Conservation (phyloP, 176 grass and related monocot genomes). For the Avena eriantha region DNA sequence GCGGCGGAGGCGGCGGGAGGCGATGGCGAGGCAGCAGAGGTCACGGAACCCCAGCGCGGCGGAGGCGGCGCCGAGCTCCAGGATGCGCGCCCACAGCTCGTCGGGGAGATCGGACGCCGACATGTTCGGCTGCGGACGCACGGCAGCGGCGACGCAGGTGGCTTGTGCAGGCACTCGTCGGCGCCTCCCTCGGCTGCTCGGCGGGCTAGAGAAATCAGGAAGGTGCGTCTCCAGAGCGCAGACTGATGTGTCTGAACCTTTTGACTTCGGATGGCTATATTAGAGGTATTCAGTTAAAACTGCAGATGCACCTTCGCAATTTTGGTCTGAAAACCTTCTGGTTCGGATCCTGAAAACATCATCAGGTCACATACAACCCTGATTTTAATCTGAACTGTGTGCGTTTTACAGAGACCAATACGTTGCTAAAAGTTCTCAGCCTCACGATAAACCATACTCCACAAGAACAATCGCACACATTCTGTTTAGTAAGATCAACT, state of each 20-base stretch:
- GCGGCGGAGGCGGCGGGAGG: conserved; percentile 73
- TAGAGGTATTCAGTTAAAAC: neutral
- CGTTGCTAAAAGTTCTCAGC: neutral
- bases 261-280: neutral
- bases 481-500: neutral
- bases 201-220: conserved; percentile 7
- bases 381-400: neutral
- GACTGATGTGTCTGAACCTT: neutral
- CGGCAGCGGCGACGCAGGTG: neutral
- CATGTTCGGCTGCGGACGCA: conserved; percentile 12
- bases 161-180: neutral
- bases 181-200: neutral
- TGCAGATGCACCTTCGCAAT: neutral
- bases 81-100: conserved; percentile 80
- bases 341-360: neutral
- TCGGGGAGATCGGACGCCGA: conserved; percentile 64
- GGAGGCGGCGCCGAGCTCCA: conserved; percentile 71
- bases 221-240: neutral
- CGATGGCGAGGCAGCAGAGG: conserved; percentile 84
- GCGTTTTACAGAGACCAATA: neutral
- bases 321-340: neutral
- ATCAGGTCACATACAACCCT: neutral
- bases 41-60: conserved; percentile 73
- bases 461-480: neutral
- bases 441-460: neutral